A percentile compares a stretch with the other conserved stretches of the same genome.
Evolutionary conservation across 805 yeast genomes (phyloP).

Genomic region (Zygosaccharomyces gambellarensis): DNA sequence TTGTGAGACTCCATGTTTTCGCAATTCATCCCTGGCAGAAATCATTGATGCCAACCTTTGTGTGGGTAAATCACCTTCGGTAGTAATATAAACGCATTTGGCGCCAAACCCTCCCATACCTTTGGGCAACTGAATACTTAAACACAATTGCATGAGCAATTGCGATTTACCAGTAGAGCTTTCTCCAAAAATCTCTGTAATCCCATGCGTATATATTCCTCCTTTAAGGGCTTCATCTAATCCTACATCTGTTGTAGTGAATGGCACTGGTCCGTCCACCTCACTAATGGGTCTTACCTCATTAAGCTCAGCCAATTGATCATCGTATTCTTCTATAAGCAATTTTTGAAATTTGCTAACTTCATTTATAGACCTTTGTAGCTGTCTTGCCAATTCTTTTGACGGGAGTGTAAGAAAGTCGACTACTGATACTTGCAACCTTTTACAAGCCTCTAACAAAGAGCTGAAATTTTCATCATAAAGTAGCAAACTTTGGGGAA

Average conservation of each 20-base stretch:
- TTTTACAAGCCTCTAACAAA: conserved; percentile 29
- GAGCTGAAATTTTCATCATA: conserved; percentile 31
- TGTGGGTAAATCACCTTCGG: conserved; percentile 72
- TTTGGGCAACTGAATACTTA: conserved; percentile 50
- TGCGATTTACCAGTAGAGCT: conserved; percentile 88
- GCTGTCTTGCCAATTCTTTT: conserved; percentile 32
- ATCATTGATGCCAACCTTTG: conserved; percentile 52
- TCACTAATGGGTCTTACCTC: conserved; percentile 3
- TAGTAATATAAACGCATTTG: conserved; percentile 66
- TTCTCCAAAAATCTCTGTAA: conserved; percentile 79
- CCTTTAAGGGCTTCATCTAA: conserved; percentile 50
- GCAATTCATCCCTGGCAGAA: conserved; percentile 29
- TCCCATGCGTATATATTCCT: conserved; percentile 50
- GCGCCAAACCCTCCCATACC: conserved; percentile 45
- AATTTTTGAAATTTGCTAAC: conserved; percentile 24
- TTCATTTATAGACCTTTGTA: conserved; percentile 35
- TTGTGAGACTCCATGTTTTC: conserved; percentile 37
- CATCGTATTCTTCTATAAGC: conserved; percentile 17
- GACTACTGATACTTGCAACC: conserved; percentile 35
- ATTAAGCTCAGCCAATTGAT: conserved; percentile 7
- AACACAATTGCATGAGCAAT: conserved; percentile 59
- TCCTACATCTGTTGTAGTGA: conserved; percentile 50
- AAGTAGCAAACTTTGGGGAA: conserved; percentile 36
- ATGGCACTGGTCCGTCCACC: conserved; percentile 16
- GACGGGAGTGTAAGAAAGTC: conserved; percentile 41